Evolutionary conservation across 2,329 filamentous ascomycete species (phyloP).

Genomic region (Aureobasidium sp.): DNA sequence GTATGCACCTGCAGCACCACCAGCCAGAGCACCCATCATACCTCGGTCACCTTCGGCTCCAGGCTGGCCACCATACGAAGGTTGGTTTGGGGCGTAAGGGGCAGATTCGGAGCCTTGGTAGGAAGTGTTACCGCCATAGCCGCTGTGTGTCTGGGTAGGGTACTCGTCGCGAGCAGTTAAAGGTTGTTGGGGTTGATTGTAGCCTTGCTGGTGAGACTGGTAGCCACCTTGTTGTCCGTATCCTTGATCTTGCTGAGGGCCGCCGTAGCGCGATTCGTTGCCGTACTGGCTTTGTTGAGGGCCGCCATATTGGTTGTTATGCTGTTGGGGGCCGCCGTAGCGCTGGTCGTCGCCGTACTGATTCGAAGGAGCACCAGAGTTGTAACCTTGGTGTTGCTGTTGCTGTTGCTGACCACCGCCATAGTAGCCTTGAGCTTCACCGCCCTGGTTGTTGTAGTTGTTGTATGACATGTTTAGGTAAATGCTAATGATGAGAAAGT

Average conservation of each 20-base stretch:
- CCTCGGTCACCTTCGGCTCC: slow-evolving; percentile 57
- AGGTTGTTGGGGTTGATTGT: slow-evolving; percentile 20
- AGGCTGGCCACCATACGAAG: slow-evolving; percentile 19
- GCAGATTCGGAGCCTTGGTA: slow-evolving; percentile 17
- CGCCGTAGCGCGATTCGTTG: slow-evolving; percentile 26
- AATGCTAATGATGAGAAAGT: neutral
- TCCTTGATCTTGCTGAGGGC: slow-evolving; percentile 23
- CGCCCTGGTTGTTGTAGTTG: slow-evolving; percentile 19
- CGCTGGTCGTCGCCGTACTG: slow-evolving; percentile 14
- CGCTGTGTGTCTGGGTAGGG: slow-evolving; percentile 13
- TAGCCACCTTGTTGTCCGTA: slow-evolving; percentile 19
- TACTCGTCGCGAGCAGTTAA: slow-evolving; percentile 16
- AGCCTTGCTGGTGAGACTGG: slow-evolving; percentile 22
- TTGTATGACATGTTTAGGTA: slow-evolving; percentile 16
- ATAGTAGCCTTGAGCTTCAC: slow-evolving; percentile 25
- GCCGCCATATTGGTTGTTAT: slow-evolving; percentile 22
- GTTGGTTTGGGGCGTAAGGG: slow-evolving; percentile 7
- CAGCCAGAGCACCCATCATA: slow-evolving; percentile 60
- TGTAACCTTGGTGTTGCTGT: slow-evolving; percentile 25
- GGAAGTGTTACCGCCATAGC: slow-evolving; percentile 13
- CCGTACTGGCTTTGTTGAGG: slow-evolving; percentile 27
- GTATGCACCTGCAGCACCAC: slow-evolving; percentile 63
- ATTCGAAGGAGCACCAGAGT: slow-evolving; percentile 10
- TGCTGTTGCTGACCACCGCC: slow-evolving; percentile 26
- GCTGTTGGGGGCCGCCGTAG: slow-evolving; percentile 27